A percentile compares a stretch with the other conserved stretches of the same genome.
Evolutionary conservation across 495 filamentous ascomycete genomes (phyloP).

Genomic region (Daldinia decipiens): DNA sequence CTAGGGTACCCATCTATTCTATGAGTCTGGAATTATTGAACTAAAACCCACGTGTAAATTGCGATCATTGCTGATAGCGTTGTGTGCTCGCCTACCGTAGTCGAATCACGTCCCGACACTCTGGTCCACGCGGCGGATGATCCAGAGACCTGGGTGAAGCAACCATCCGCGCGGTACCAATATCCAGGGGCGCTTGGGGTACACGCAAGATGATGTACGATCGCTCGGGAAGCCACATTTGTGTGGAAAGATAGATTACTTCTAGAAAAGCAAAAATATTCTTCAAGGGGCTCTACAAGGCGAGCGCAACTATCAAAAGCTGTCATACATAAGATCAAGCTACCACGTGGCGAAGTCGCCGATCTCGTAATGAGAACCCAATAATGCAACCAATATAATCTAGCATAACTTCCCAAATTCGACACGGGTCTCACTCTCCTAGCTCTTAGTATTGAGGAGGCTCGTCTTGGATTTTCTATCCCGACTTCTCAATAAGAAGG

Average conservation of each 20-base stretch:
- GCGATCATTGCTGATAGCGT: slow-evolving; percentile 10
- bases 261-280: slow-evolving; percentile 39
- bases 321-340: slow-evolving; percentile 33
- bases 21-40: slow-evolving; percentile 29
- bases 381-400: slow-evolving; percentile 44
- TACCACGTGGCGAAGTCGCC: slow-evolving; percentile 44
- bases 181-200: slow-evolving; percentile 26
- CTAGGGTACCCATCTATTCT: slow-evolving; percentile 4
- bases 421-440: slow-evolving; percentile 28
- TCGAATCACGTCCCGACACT: slow-evolving; percentile 25
- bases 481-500: not conserved
- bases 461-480: not conserved
- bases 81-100: slow-evolving; percentile 8
- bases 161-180: slow-evolving; percentile 32
- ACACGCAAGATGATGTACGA: slow-evolving; percentile 36
- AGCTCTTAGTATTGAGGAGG: not conserved
- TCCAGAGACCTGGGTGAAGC: slow-evolving; percentile 28
- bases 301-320: slow-evolving; percentile 29
- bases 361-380: slow-evolving; percentile 39
- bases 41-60: slow-evolving; percentile 25
- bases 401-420: slow-evolving; percentile 22
- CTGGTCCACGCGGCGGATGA: slow-evolving; percentile 27
- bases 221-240: slow-evolving; percentile 38
- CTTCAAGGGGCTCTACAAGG: slow-evolving; percentile 7
- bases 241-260: slow-evolving; percentile 31